Conservation (phyloP, 345 rosid genomes). For the Salix koriyanagi region DNA sequence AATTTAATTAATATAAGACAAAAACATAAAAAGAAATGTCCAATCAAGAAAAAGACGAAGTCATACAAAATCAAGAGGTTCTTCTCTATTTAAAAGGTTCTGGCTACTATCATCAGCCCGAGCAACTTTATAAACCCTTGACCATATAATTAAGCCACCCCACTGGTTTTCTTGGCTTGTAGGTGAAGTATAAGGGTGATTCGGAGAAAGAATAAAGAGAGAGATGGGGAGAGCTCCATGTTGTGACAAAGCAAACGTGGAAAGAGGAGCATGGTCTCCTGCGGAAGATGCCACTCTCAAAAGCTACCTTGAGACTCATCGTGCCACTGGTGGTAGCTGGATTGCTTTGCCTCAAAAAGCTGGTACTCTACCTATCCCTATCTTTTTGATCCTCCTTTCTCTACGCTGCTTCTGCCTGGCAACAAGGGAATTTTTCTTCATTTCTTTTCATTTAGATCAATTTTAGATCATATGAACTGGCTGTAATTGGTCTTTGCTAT, state of each 20-base stretch:
- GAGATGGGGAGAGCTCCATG: constrained; percentile 89
- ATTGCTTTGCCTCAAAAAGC: constrained; percentile 78
- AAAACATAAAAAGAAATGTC: not conserved
- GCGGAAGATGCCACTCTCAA: constrained; percentile 85
- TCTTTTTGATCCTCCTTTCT: no score
- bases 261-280: constrained; percentile 93
- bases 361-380: constrained; percentile 23
- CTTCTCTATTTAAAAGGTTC: not conserved
- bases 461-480: no score
- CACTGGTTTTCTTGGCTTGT: not conserved
- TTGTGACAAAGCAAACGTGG: constrained; percentile 81
- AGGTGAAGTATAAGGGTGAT: not conserved
- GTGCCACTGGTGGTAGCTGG: constrained; percentile 81
- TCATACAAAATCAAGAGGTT: not conserved
- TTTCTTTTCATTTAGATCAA: not conserved
- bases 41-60: not conserved
- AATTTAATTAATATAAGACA: no score
- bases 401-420: not conserved
- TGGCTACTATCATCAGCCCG: not conserved
- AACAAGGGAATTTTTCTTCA: not conserved
- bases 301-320: constrained; percentile 4
- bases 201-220: not conserved
- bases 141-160: not conserved
- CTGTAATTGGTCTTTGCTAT: not conserved
- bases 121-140: not conserved